phyloP scores from a whole-genome alignment of 2,329 filamentous ascomycete species.

The Rhynchosporium agropyri region DNA sequence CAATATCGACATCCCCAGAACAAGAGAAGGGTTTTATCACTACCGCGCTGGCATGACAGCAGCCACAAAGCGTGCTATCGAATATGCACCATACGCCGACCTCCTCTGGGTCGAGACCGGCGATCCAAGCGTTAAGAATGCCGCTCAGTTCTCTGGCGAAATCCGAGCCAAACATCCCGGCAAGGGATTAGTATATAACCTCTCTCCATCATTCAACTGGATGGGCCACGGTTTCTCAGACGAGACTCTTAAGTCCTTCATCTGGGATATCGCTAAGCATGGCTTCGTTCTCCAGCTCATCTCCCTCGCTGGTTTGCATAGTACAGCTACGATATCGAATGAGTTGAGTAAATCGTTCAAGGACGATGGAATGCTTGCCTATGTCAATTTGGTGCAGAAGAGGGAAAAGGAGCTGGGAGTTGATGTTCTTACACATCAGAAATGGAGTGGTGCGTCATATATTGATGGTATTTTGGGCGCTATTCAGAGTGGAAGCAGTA shows the following conservation, averaged over 20 bases:
- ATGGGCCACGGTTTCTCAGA: slow-evolving; percentile 91
- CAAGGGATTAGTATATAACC: slow-evolving; percentile 95
- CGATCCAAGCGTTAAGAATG: slow-evolving; percentile 80
- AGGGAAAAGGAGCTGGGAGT: slow-evolving; percentile 75
- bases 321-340: slow-evolving; percentile 63
- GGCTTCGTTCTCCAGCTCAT: slow-evolving; percentile 75
- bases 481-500: slow-evolving; percentile 88
- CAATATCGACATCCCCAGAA: slow-evolving; percentile 89
- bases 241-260: slow-evolving; percentile 81
- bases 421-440: slow-evolving; percentile 45
- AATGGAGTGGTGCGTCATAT: slow-evolving; percentile 67
- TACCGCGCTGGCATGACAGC: slow-evolving; percentile 81
- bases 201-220: slow-evolving; percentile 98
- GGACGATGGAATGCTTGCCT: slow-evolving; percentile 60
- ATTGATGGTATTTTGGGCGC: slow-evolving; percentile 88
- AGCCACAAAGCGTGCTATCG: slow-evolving; percentile 89
- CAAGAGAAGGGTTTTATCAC: slow-evolving; percentile 92
- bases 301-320: slow-evolving; percentile 67
- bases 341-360: slow-evolving; percentile 76
- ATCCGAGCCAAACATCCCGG: slow-evolving; percentile 71
- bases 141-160: slow-evolving; percentile 71
- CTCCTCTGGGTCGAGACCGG: slow-evolving; percentile 97
- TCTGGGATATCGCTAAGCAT: slow-evolving; percentile 93
- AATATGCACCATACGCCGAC: slow-evolving; percentile 90
- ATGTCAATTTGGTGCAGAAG: slow-evolving; percentile 90